These are phyloP conservation scores for Cucumis hystrix DNA, from an alignment of 306 rosid species.

Conservation along the genomic window DNA sequence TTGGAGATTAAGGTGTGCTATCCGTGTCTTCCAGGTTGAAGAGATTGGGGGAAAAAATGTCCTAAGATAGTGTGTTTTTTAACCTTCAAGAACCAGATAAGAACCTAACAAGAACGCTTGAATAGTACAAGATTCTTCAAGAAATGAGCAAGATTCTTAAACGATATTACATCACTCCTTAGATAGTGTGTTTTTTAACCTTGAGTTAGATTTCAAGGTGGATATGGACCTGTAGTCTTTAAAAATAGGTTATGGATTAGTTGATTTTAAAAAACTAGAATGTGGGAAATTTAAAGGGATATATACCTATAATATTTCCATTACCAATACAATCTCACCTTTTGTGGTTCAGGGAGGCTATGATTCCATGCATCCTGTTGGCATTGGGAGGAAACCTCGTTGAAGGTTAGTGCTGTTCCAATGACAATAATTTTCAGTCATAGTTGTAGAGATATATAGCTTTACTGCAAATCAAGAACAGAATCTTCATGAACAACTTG, in stretches of 20 bases:
- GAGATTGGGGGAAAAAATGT: neutral
- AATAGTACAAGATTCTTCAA: too few species aligned
- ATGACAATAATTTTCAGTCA: neutral
- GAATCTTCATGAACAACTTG: neutral
- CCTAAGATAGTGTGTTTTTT: too few species aligned
- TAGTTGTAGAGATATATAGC: neutral
- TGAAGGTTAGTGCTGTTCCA: conserved; percentile 50
- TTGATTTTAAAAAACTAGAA: neutral
- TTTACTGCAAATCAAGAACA: neutral
- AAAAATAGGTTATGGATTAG: neutral
- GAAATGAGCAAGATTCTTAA: too few species aligned
- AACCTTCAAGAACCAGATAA: too few species aligned
- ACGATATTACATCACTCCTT: neutral
- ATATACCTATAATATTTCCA: neutral
- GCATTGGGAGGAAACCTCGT: conserved; percentile 96
- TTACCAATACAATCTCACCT: conserved; percentile 9
- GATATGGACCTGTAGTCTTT: neutral
- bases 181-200: neutral
- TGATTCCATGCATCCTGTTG: conserved; percentile 97
- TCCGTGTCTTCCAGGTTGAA: neutral
- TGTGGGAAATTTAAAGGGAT: neutral
- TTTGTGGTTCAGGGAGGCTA: conserved; percentile 76
- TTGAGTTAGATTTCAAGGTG: neutral
- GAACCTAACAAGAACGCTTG: too few species aligned
- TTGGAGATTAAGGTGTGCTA: neutral